A percentile compares a stretch with the other conserved stretches of the same genome.
Evolutionary conservation across 305 asterid genomes (phyloP).

Genomic region (Solanum chacoense): DNA sequence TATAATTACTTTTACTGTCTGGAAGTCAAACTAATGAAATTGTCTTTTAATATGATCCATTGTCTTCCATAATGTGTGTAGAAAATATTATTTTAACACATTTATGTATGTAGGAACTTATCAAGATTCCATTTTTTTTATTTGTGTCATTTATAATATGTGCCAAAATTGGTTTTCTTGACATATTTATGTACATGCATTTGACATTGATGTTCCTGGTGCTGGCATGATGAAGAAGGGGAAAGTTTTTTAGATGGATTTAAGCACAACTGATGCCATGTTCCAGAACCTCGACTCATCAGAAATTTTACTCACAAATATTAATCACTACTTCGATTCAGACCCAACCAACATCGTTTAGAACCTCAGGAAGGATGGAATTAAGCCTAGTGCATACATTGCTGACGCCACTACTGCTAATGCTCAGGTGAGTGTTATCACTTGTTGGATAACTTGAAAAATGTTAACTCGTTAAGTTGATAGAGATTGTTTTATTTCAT

Average conservation of each 20-base stretch:
- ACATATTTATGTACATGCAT: constrained; percentile 19
- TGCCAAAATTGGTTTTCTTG: too few species aligned
- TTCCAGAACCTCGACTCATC: constrained; percentile 95
- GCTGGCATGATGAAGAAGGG: constrained; percentile 83
- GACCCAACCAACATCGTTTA: constrained; percentile 86
- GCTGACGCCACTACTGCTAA: constrained; percentile 97
- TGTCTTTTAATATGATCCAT: neutral
- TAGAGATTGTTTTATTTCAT: neutral
- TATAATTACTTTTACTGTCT: too few species aligned
- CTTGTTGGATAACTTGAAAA: neutral
- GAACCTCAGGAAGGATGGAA: constrained; percentile 79
- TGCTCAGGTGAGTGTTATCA: constrained; percentile 56
- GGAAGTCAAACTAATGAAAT: neutral
- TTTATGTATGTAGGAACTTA: too few species aligned
- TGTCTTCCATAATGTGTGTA: neutral
- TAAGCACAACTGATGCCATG: constrained; percentile 91
- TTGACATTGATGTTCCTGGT: constrained; percentile 87
- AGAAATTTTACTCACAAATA: constrained; percentile 86
- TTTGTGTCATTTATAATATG: too few species aligned
- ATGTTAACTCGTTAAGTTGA: neutral
- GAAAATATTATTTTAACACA: too few species aligned
- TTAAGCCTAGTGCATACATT: constrained; percentile 84
- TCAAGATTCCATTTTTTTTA: too few species aligned
- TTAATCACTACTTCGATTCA: constrained; percentile 90
- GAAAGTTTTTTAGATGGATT: constrained; percentile 85